Evolutionary conservation across 2,329 filamentous ascomycete genomes (phyloP), one percentile per base, ranked within the genome.

Genomic region (Pezizomycotina sp.): DNA sequence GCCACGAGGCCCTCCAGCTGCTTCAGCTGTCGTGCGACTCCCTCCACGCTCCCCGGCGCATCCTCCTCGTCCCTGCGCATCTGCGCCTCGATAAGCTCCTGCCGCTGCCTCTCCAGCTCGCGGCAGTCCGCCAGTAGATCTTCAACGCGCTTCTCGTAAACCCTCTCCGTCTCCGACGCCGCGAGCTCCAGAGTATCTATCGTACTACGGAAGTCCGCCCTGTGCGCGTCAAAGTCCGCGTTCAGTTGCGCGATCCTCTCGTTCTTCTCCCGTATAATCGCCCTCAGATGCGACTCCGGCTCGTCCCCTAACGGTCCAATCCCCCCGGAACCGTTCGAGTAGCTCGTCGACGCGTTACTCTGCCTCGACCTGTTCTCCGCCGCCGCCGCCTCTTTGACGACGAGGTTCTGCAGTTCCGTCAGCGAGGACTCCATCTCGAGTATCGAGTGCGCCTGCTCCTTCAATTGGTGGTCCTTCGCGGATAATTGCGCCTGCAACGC

Each of bases 141-240:
- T 51, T 84, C 77, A 43, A 95, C 80, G 59, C 81, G 79, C 57
- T 82, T 78, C 56, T 98, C 89, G 55, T 98, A 98, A 9, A 98
- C 86, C 16, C 86, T 70, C 58, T 93, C 79, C 0, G 89, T 98
- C 60, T 98, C 89, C 0, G 83, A 79, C 53, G 83, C 92, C 2
- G 89, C 91, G 62, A 95, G 71, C 57, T 98, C 89, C 32, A 98
- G 65, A 0, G 86, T 92, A 59, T 98, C 89, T 44, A 98, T 89
- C 12, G 89, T 98, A 56, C 81, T 92, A 48, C 89, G 68, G 59
- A 98, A 98, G 57, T 98, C 89, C 12, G 89, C 86, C 40, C 89
- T 71, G 55, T 98, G 86, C 6, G 77, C 73, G 54, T 98, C 89
- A 51, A 98, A 98, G 54, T 98, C 89, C 6, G 80, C 72, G 1